Base-by-base conservation (phyloP, 1,284 basidiomycete genomes). In the Farysia itapuensis region DNA sequence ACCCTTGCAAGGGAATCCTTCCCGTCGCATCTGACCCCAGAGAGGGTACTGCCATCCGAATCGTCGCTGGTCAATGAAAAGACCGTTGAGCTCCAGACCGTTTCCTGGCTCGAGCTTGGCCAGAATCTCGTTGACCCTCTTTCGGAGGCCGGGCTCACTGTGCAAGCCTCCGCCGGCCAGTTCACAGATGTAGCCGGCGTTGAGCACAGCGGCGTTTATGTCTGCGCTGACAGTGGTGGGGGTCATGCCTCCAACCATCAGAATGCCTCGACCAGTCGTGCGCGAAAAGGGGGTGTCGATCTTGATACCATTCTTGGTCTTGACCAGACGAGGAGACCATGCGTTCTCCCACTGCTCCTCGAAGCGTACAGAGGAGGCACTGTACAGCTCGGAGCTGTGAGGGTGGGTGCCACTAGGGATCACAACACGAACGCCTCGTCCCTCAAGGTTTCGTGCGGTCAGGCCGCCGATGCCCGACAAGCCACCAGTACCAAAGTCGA, bases 61-160 rank as follows among this genome's bases (percentile, higher is more conserved):
- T 75, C 97, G 94, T 61, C 89, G 88, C 67, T 91, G 94, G 79
- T 98, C 97, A 83, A 98, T 98, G 79, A 97, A 98, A 20, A 98
- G 84, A 14, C 91, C 82, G 80, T 98, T 98, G 53, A 97, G 82
- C 1, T 94, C 94, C 67, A 98, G 81, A 45, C 93, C 65, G 43
- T 68, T 60, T 42, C 70, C 70, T 8, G 70, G 61, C 39, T 69
- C 58, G 39, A 65, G 56, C 43, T 53, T 29, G 20, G 21, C 41
- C 22, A 65, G 57, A 36, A 72, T 70, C 44, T 61, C 57, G 33
- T 63, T 63, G 40, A 97, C 85, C 79, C 96, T 96, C 56, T 85
- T 79, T 35, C 94, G 90, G 32, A 98, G 84, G 18, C 89, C 89
- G 39, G 84, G 82, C 39, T 90, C 82, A 76, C 89, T 93, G 82